Evolutionary conservation across 208 protist species (phyloP).

Genomic region (Trypanosoma theileri): DNA sequence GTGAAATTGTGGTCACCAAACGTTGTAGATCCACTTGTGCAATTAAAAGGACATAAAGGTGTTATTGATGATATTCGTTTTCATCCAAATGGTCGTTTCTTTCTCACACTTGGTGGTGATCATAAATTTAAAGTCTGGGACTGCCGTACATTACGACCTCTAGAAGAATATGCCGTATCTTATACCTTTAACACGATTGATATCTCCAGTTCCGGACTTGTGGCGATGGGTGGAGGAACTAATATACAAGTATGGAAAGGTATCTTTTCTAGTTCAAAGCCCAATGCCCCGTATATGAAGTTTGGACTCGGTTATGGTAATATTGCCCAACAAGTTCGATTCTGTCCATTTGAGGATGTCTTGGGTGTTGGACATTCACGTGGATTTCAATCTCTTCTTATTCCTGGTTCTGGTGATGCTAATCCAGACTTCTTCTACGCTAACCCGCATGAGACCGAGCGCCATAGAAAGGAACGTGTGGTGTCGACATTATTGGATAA

Average conservation of each 20-base stretch:
- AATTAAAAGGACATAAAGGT: constrained; percentile 94
- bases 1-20: constrained; percentile 97
- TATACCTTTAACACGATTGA: constrained; percentile 82
- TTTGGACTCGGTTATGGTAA: constrained; percentile 90
- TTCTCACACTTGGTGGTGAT: constrained; percentile 95
- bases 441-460: constrained; percentile 93
- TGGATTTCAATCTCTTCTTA: constrained; percentile 87
- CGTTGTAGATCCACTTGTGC: constrained; percentile 93
- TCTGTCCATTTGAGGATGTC: constrained; percentile 92
- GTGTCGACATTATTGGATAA: constrained; percentile 90
- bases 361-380: constrained; percentile 85
- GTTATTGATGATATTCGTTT: constrained; percentile 85
- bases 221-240: constrained; percentile 79
- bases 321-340: constrained; percentile 63
- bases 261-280: constrained; percentile 73
- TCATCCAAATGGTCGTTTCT: constrained; percentile 91
- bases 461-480: constrained; percentile 86
- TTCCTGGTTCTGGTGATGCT: constrained; percentile 89
- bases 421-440: constrained; percentile 93
- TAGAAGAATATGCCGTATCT: constrained; percentile 88
- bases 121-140: constrained; percentile 98
- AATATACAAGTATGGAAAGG: constrained; percentile 90
- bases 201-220: constrained; percentile 83
- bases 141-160: constrained; percentile 91
- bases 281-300: constrained; percentile 80